Conservation (phyloP, 169 alveolate species). For the Eimeria praecox region DNA sequence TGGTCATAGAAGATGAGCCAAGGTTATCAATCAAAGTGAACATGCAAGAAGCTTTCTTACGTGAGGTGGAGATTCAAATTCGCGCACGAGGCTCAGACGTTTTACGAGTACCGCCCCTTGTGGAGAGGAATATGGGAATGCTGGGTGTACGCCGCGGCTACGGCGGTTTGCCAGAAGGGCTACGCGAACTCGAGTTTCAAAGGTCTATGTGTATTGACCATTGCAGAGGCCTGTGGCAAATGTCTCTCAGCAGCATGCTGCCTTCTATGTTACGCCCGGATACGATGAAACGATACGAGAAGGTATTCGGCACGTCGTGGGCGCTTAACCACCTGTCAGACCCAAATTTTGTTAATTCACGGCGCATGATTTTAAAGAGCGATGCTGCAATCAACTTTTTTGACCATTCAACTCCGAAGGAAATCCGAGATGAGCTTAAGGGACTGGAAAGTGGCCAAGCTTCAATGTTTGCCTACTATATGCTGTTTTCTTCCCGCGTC, state of each 20-base stretch:
- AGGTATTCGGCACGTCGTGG: conserved; percentile 53
- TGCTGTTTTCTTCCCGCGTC: conserved; percentile 66
- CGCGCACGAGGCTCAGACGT: conserved; percentile 10
- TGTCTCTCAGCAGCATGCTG: conserved; percentile 58
- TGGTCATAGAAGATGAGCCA: conserved; percentile 36
- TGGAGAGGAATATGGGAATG: conserved; percentile 65
- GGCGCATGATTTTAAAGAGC: conserved; percentile 71
- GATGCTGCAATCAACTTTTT: conserved; percentile 78
- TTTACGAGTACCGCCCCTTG: conserved; percentile 70
- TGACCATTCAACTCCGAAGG: conserved; percentile 77
- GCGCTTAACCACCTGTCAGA: conserved; percentile 64
- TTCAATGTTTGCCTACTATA: conserved; percentile 73
- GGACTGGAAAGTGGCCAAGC: conserved; percentile 77
- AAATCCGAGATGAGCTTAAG: conserved; percentile 63
- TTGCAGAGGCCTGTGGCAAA: conserved; percentile 73
- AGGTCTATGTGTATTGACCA: conserved; percentile 79
- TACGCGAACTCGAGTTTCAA: conserved; percentile 66
- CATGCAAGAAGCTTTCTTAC: conserved; percentile 74
- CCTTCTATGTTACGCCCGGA: conserved; percentile 68
- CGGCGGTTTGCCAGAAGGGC: conserved; percentile 29
- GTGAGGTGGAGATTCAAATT: conserved; percentile 49
- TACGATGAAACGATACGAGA: conserved; percentile 49
- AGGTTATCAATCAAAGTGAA: background rate
- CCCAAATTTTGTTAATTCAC: conserved; percentile 67
- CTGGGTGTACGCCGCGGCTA: conserved; percentile 78